These are phyloP conservation scores for Aspergillus asperescens DNA, from an alignment of 495 filamentous ascomycete species.

Conservation along the genomic window DNA sequence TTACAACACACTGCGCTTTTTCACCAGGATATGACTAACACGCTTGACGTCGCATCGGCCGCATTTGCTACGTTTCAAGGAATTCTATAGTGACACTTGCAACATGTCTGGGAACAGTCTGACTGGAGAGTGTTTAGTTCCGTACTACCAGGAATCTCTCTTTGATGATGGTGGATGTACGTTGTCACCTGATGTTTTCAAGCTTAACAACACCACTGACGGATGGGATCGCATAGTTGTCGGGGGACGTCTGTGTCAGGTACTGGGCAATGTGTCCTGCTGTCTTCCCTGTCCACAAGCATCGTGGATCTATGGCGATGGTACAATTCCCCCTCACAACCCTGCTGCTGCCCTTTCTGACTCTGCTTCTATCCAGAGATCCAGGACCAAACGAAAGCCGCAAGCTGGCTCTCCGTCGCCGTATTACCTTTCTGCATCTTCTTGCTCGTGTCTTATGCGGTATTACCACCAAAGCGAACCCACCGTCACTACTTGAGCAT, in stretches of 20 bases:
- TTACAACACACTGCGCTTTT: background rate
- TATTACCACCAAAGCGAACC: constrained; percentile 84
- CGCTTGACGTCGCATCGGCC: constrained; percentile 5
- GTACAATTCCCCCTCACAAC: constrained; percentile 34
- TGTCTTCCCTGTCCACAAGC: constrained; percentile 88
- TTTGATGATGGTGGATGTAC: constrained; percentile 68
- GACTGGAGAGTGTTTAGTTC: constrained; percentile 53
- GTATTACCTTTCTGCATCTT: constrained; percentile 68
- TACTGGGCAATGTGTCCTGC: constrained; percentile 54
- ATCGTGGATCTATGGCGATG: constrained; percentile 77
- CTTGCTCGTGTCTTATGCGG: constrained; percentile 73
- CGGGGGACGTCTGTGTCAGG: constrained; percentile 58
- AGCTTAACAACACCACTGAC: background rate
- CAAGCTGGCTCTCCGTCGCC: constrained; percentile 75
- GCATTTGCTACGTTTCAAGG: constrained; percentile 10
- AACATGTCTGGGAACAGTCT: constrained; percentile 25
- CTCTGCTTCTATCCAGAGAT: background rate
- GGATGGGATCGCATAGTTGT: constrained; percentile 47
- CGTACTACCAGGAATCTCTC: constrained; percentile 55
- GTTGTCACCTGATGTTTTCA: background rate
- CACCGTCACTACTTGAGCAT: constrained; percentile 89
- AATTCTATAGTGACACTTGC: constrained; percentile 7
- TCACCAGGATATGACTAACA: constrained; percentile 16
- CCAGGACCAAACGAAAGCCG: constrained; percentile 48
- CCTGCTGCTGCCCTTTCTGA: background rate